Percentiles rank a stretch among this genome's conserved stretches.
Conservation (phyloP, 345 rosid species). For the Raphanus raphanistrum region DNA sequence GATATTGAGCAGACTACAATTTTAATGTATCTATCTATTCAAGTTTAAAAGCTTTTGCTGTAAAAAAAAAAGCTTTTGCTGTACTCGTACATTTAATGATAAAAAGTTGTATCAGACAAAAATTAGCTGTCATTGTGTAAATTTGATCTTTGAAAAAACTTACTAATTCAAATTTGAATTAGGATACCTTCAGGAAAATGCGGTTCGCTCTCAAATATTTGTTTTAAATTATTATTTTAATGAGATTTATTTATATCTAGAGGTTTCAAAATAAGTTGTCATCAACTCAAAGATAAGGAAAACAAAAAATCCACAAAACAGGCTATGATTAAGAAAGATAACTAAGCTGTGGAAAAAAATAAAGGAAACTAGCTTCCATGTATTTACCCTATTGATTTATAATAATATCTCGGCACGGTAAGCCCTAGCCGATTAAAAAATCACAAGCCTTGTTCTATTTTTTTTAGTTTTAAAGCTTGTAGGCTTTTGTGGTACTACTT, state of each 20-base stretch:
- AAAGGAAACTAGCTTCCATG: not conserved
- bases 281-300: not conserved
- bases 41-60: not conserved
- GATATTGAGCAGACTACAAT: not conserved
- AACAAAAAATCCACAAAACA: not conserved
- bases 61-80: no score
- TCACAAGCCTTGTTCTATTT: not conserved
- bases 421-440: not conserved
- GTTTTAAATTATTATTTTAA: not conserved
- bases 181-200: not conserved
- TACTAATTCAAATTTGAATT: not conserved
- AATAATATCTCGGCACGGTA: not conserved
- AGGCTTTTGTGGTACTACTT: not conserved
- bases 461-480: not conserved
- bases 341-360: not conserved
- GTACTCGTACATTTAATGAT: not conserved
- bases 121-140: not conserved
- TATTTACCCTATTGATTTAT: not conserved
- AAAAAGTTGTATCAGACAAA: not conserved
- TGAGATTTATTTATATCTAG: no score
- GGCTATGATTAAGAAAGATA: slow-evolving; percentile 8
- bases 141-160: not conserved
- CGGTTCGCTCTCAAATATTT: not conserved
- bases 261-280: no score
- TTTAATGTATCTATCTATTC: not conserved